Conservation (phyloP, 164 flowering plant species). For the Saururus chinensis region DNA sequence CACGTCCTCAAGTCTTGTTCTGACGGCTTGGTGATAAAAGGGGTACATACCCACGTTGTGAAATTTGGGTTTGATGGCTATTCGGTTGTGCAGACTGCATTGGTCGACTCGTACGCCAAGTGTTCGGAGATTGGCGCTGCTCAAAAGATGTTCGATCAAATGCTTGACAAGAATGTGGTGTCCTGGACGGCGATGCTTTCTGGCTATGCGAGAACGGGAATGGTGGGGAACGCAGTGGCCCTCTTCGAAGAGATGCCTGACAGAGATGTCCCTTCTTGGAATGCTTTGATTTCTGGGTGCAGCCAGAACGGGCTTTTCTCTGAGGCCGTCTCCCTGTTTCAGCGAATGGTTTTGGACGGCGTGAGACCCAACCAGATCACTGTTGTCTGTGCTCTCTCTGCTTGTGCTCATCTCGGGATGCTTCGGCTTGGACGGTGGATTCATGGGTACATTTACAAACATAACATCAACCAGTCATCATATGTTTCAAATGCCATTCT, state of each 20-base stretch:
- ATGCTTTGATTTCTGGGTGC: slow-evolving; percentile 53
- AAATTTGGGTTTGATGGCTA: slow-evolving; percentile 39
- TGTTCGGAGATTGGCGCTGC: slow-evolving; percentile 25
- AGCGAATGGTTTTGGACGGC: slow-evolving; percentile 25
- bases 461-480: slow-evolving; percentile 18
- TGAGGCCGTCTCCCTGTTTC: slow-evolving; percentile 38
- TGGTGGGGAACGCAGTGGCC: slow-evolving; percentile 30
- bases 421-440: slow-evolving; percentile 44
- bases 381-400: slow-evolving; percentile 39
- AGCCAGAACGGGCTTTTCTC: slow-evolving; percentile 50
- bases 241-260: slow-evolving; percentile 49
- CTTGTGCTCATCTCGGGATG: slow-evolving; percentile 56
- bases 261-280: slow-evolving; percentile 57
- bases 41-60: slow-evolving; percentile 37
- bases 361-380: slow-evolving; percentile 43
- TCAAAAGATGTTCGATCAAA: slow-evolving; percentile 42
- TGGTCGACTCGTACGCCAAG: slow-evolving; percentile 40
- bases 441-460: slow-evolving; percentile 40
- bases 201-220: slow-evolving; percentile 40
- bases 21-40: slow-evolving; percentile 12
- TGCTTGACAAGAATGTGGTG: slow-evolving; percentile 42
- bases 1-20: slow-evolving; percentile 35
- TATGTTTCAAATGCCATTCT: slow-evolving; percentile 37
- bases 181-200: slow-evolving; percentile 65
- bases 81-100: slow-evolving; percentile 49